Evolutionary conservation across 148 eudicot genomes (phyloP).

Genomic region (Bassia scoparia): DNA sequence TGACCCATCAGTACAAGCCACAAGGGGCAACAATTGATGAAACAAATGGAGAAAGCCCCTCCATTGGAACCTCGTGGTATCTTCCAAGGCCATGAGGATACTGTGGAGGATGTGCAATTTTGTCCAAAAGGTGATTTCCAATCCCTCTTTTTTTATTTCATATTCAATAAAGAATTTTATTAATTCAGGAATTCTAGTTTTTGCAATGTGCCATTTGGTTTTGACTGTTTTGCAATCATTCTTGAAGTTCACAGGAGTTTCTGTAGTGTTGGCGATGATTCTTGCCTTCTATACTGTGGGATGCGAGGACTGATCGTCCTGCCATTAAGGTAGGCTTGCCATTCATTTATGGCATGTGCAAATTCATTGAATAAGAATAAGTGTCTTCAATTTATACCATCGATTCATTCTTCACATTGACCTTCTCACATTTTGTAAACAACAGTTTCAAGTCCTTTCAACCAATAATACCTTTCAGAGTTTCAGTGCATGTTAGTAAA

Average conservation of each 20-base stretch:
- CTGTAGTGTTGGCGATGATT: slow-evolving; percentile 98
- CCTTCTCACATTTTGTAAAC: too few species aligned
- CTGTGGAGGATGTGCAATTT: slow-evolving; percentile 97
- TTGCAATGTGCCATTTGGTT: slow-evolving; percentile 13
- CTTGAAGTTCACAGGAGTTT: slow-evolving; percentile 90
- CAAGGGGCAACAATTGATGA: slow-evolving; percentile 52
- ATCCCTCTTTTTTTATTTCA: background rate
- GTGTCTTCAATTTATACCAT: too few species aligned
- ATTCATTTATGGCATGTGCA: background rate
- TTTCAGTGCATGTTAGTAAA: too few species aligned
- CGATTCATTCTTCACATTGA: too few species aligned
- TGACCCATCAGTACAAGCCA: slow-evolving; percentile 54
- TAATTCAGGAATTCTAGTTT: background rate
- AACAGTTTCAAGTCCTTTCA: too few species aligned
- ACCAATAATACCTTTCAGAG: too few species aligned
- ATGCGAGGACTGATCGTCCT: slow-evolving; percentile 76
- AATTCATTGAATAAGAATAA: background rate
- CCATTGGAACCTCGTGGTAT: slow-evolving; percentile 79
- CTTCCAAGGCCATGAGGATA: slow-evolving; percentile 83
- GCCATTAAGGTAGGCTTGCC: slow-evolving; percentile 53
- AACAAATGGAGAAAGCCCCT: slow-evolving; percentile 64
- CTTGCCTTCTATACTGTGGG: slow-evolving; percentile 93
- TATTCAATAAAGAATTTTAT: background rate
- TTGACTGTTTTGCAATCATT: slow-evolving; percentile 26
- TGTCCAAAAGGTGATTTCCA: slow-evolving; percentile 76